Base-by-base conservation (phyloP, 257 asterid species). In the Salvia miltiorrhiza region DNA sequence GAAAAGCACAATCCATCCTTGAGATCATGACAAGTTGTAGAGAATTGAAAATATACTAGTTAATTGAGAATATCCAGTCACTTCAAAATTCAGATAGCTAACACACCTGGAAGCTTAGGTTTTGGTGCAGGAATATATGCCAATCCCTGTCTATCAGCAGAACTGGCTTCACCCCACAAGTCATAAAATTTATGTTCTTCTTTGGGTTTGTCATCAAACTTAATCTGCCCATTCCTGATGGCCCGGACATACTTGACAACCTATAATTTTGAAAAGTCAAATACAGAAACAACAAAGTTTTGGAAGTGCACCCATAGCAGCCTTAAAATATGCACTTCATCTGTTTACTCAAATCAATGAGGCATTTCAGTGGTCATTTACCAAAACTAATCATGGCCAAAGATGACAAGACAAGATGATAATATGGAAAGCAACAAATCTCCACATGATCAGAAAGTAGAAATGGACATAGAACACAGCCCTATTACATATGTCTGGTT, bases 91-190 rank as follows among this genome's bases (percentile, higher is more conserved):
- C 35, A 28, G 66, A 35, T 56, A 13, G 70, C 30, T 58, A 54
- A n/a, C 65, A 43, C 21, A 91, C 99, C 97, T 76, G 97, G 96
- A 74, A 89, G 76, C 77, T 94, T 94, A 40, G 90, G 79, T 76
- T 90, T 93, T 50, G 99, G 99, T 21, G 97, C 91, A 55, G 99
- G 96, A 75, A 90, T 89, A 75, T 87, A 90, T 39, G 96, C 86
- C 87, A 89, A 77, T 40, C 96, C 95, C 62, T 82, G 96, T 67
- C 97, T 85, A 73, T 86, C 99, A 41, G 85, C 72, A 17, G 88
- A 44, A 75, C 61, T 84, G 58, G 95, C 69, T 74, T 94, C 96
- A 82, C 89, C 97, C 99, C 99, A 94, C 77, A 91, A 69, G 59
- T 71, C 85, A 73, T 87, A 93, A 65, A 73, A 68, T 32, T 50